Evolutionary conservation across 805 yeast species (phyloP).

Genomic region (Suhomyces faveliae): DNA sequence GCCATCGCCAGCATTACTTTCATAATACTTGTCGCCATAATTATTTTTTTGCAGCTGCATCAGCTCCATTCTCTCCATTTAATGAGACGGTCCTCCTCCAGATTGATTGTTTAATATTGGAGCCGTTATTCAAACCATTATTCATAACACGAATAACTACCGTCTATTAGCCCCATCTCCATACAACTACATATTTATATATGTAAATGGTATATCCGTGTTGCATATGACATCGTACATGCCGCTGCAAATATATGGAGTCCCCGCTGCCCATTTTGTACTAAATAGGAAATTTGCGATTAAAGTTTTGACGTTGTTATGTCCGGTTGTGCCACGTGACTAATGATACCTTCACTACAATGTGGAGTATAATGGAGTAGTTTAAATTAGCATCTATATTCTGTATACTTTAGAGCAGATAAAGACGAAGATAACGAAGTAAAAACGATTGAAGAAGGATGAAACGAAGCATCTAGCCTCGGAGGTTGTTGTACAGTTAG

Average conservation of each 20-base stretch:
- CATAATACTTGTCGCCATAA: constrained; percentile 19
- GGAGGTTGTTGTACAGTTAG: not conserved
- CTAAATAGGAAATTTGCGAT: too few species aligned
- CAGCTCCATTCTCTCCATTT: not conserved
- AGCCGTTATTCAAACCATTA: not conserved
- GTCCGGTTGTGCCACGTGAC: too few species aligned
- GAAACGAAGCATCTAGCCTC: not conserved
- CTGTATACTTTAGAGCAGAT: not conserved
- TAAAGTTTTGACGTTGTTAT: too few species aligned
- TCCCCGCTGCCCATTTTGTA: not conserved
- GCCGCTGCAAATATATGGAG: too few species aligned
- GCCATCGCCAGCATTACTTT: constrained; percentile 43
- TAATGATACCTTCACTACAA: too few species aligned
- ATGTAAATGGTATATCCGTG: not conserved
- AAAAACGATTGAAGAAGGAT: not conserved
- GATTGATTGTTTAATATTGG: not conserved
- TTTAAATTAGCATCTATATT: not conserved
- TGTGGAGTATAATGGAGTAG: not conserved
- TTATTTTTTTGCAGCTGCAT: not conserved
- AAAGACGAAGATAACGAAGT: not conserved
- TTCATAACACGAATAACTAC: not conserved
- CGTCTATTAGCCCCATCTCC: too few species aligned
- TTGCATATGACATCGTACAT: not conserved
- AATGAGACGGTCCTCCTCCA: too few species aligned
- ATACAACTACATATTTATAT: not conserved